Evolutionary conservation across 805 yeast genomes (phyloP).

Genomic region (Candida germanica): DNA sequence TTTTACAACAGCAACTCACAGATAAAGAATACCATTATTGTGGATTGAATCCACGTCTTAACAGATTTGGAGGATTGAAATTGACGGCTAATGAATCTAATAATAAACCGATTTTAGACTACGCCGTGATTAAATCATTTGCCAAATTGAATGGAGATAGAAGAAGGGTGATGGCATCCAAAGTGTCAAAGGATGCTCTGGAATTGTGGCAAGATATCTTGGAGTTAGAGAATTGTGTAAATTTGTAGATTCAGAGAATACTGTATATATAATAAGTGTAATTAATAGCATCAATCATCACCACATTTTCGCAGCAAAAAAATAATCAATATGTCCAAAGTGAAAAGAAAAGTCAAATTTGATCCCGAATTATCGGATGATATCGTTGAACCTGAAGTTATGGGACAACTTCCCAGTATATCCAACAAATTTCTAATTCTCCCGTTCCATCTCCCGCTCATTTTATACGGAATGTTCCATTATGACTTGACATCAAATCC

Average conservation of each 20-base stretch:
- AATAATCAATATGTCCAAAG: constrained; percentile 4
- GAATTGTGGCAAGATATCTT: constrained; percentile 70
- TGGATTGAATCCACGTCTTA: constrained; percentile 79
- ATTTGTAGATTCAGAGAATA: constrained; percentile 11
- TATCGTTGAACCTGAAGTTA: not conserved
- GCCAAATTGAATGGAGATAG: constrained; percentile 55
- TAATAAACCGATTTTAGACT: constrained; percentile 64
- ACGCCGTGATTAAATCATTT: constrained; percentile 53
- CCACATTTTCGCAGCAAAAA: not conserved
- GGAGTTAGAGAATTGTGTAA: constrained; percentile 46
- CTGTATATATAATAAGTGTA: too few species aligned
- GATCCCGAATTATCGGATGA: constrained; percentile 9
- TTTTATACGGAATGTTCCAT: constrained; percentile 28
- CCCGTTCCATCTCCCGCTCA: constrained; percentile 29
- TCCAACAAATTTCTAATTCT: constrained; percentile 13
- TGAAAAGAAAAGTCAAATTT: constrained; percentile 14
- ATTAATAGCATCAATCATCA: too few species aligned
- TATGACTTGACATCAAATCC: constrained; percentile 27
- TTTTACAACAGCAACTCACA: constrained; percentile 80
- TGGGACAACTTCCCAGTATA: constrained; percentile 9
- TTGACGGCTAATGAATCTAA: constrained; percentile 34
- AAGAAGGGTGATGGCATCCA: constrained; percentile 50
- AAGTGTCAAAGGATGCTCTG: constrained; percentile 52
- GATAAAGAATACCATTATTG: constrained; percentile 72
- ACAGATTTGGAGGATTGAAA: constrained; percentile 48